Conservation (phyloP, 2,329 filamentous ascomycete species). For the Beauveria asiatica region DNA sequence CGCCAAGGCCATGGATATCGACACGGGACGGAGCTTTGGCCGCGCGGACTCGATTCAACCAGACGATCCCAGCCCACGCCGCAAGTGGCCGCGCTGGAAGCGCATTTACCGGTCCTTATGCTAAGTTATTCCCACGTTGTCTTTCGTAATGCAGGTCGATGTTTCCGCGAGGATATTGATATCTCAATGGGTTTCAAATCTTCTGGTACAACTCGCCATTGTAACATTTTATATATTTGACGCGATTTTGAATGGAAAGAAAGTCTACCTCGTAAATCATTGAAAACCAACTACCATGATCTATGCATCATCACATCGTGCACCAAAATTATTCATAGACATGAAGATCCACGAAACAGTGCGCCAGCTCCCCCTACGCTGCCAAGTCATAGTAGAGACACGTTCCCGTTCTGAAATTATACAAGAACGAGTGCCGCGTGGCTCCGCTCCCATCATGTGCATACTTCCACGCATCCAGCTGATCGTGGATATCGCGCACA, state of each 20-base stretch:
- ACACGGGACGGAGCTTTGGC: slow-evolving; percentile 51
- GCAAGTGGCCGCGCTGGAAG: slow-evolving; percentile 21
- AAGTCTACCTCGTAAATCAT: background rate
- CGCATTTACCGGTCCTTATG: slow-evolving; percentile 19
- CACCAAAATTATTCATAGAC: too few relatives aligned
- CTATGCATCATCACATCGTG: background rate
- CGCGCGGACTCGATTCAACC: slow-evolving; percentile 19
- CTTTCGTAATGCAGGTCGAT: background rate
- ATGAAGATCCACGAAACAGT: too few relatives aligned
- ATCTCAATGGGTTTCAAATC: background rate
- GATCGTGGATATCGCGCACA: slow-evolving; percentile 70
- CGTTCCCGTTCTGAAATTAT: slow-evolving; percentile 79
- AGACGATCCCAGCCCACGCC: slow-evolving; percentile 18
- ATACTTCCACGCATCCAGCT: slow-evolving; percentile 56
- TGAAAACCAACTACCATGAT: background rate
- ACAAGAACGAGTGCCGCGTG: slow-evolving; percentile 71
- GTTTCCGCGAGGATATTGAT: background rate
- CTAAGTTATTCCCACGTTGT: slow-evolving; percentile 6
- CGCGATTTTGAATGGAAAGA: background rate
- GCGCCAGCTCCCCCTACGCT: background rate
- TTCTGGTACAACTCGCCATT: background rate
- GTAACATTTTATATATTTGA: background rate
- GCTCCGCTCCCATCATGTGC: slow-evolving; percentile 46
- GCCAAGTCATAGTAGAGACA: slow-evolving; percentile 78
- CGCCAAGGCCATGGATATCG: slow-evolving; percentile 63